Evolutionary conservation across 1,284 basidiomycete species (phyloP), one percentile per base, ranked within the genome.

Genomic region (Exobasidium rhododendri): DNA sequence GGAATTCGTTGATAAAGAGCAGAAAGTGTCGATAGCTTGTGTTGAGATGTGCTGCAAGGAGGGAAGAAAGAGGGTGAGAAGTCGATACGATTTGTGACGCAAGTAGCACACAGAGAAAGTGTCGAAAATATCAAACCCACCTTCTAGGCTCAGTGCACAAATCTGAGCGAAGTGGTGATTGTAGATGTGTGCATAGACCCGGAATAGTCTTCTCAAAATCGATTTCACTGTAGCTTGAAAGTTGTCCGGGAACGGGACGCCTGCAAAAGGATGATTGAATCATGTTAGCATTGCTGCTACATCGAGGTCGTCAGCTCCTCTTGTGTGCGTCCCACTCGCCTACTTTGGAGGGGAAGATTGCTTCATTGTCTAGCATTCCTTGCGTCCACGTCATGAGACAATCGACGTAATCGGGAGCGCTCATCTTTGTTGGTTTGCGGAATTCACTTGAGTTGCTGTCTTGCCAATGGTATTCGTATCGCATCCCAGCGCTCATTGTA

Each of bases 151-250:
- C 54, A 99, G 83, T 6, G 94, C 96, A 81, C 94, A 98, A 65
- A 98, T 92, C 78, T 97, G 94, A 74, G 97, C 94, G 81, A 99
- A 98, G 82, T 99, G 96, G 74, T 94, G 94, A 84, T 94, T 96
- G 84, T 99, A 99, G 75, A 98, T 88, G 81, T 99, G 96, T 24
- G 94, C 96, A 78, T 99, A 99, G 46, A 99, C 91, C 14, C 96
- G 86, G 85, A 98, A 98, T 53, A 99, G 82, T 28, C 96, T 86
- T 57, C 96, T 86, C 61, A 94, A 86, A 63, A 99, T 93, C 14
- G 91, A 92, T 80, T 92, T 89, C 66, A 97, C 89, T 0, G 91
- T 94, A 22, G 91, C 88, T 49, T 88, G 86, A 82, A 98, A 98
- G 75, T 88, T 91, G 77, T 86, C 87, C 2, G 94, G 91, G 81